These are phyloP conservation scores for Mycena rebaudengoi DNA, from an alignment of 768 basidiomycete genomes.

Conservation along the genomic window DNA sequence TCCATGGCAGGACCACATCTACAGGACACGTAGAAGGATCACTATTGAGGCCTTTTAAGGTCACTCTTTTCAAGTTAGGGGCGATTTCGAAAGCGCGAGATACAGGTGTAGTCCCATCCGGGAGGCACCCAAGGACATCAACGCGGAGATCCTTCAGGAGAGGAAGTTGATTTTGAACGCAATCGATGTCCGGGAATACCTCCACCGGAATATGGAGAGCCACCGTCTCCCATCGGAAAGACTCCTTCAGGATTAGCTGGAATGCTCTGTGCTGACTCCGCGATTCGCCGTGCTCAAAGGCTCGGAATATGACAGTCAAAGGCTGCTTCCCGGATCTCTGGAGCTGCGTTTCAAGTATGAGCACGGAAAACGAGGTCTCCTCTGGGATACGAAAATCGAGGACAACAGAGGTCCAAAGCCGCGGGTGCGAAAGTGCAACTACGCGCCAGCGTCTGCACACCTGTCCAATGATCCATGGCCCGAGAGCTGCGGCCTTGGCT, in stretches of 20 bases:
- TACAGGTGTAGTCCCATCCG: not conserved
- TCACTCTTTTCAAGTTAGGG: not conserved
- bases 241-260: too few species aligned
- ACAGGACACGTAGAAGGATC: not conserved
- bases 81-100: not conserved
- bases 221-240: not conserved
- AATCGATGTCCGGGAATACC: not conserved
- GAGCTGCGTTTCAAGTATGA: too few species aligned
- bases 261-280: too few species aligned
- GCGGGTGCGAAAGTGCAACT: not conserved
- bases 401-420: not conserved
- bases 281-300: too few species aligned
- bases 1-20: not conserved
- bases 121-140: not conserved
- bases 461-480: not conserved
- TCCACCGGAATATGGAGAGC: not conserved
- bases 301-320: too few species aligned
- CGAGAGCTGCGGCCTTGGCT: not conserved
- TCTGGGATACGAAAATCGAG: too few species aligned
- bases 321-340: too few species aligned
- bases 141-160: not conserved
- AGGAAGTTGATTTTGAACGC: not conserved
- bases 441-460: not conserved
- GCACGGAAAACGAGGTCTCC: too few species aligned
- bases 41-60: not conserved